phyloP scores from a whole-genome alignment of 768 basidiomycete species.

The Paxillus rubicundulus region DNA sequence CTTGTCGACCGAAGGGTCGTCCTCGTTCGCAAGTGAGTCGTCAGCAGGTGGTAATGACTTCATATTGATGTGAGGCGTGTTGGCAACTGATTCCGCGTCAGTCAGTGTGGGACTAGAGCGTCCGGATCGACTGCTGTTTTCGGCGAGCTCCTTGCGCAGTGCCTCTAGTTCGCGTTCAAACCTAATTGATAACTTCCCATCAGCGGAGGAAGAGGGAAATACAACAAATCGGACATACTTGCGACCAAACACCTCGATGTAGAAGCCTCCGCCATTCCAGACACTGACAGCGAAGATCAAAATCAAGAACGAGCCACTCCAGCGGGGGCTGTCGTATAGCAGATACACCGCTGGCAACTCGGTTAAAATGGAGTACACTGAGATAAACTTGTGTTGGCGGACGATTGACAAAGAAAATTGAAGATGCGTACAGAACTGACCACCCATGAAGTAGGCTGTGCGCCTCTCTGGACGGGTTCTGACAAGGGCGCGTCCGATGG shows the following conservation, averaged over 20 bases:
- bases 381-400: conserved; percentile 6
- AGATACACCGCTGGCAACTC: conserved; percentile 83
- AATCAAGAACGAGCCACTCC: conserved; percentile 77
- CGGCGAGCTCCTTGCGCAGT: conserved; percentile 85
- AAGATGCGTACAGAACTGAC: conserved; percentile 65
- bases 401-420: background rate
- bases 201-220: background rate
- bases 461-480: conserved; percentile 60
- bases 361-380: conserved; percentile 83
- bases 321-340: conserved; percentile 75
- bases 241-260: conserved; percentile 95
- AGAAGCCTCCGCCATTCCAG: conserved; percentile 96
- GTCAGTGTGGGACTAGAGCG: conserved; percentile 51
- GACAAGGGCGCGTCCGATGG: conserved; percentile 71
- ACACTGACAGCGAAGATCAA: conserved; percentile 82
- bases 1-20: conserved; percentile 12
- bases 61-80: conserved; percentile 33
- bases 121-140: conserved; percentile 54
- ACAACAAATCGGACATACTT: conserved; percentile 60
- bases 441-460: conserved; percentile 74
- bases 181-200: conserved; percentile 38
- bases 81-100: conserved; percentile 39
- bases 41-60: conserved; percentile 19
- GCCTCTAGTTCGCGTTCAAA: conserved; percentile 93
- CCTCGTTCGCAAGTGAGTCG: conserved; percentile 15